phyloP scores from a whole-genome alignment of 2,329 filamentous ascomycete genomes.

The Fusarium sp. region DNA sequence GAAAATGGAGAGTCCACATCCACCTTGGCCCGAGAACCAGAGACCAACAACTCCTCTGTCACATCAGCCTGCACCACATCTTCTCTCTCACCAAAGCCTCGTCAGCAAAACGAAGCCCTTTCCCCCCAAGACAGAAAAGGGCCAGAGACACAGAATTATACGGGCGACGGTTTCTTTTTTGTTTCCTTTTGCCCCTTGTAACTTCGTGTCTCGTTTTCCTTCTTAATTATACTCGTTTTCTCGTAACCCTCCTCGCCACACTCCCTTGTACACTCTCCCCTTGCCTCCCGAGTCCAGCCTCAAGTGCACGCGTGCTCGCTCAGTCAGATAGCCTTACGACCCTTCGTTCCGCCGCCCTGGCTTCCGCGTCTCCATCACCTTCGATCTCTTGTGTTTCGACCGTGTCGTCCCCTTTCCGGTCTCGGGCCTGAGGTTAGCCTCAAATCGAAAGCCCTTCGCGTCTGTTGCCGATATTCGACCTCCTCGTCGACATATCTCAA shows the following conservation, averaged over 20 bases:
- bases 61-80: conserved; percentile 39
- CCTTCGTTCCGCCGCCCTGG: conserved; percentile 18
- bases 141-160: conserved; percentile 11
- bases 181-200: neutral
- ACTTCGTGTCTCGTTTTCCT: neutral
- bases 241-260: neutral
- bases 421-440: conserved; percentile 19
- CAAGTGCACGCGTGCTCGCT: conserved; percentile 19
- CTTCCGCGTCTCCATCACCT: conserved; percentile 9
- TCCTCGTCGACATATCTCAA: neutral
- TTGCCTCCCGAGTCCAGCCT: conserved; percentile 20
- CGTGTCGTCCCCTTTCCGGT: conserved; percentile 5
- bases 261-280: conserved; percentile 34
- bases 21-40: conserved; percentile 24
- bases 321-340: neutral
- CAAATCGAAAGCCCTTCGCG: conserved; percentile 7
- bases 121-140: neutral
- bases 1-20: conserved; percentile 16
- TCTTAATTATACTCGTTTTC: conserved; percentile 3
- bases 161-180: neutral
- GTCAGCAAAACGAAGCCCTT: conserved; percentile 28
- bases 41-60: conserved; percentile 36
- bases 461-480: conserved; percentile 4
- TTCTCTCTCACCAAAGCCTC: conserved; percentile 38
- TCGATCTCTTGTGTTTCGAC: neutral